phyloP scores from a whole-genome alignment of 495 filamentous ascomycete species.

The Podospora didyma region DNA sequence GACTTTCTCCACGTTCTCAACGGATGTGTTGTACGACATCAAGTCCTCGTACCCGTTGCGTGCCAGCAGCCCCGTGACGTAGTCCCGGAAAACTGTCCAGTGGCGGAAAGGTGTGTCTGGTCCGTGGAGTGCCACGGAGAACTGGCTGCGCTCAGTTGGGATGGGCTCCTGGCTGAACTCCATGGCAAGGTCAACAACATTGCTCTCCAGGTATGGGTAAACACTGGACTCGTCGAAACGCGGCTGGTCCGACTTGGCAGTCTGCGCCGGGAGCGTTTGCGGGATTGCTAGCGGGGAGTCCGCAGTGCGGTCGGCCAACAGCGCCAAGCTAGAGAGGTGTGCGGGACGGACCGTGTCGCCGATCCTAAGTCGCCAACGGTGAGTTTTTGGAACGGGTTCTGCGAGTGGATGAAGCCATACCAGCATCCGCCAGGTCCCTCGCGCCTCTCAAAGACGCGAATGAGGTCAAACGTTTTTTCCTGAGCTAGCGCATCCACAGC shows the following conservation, averaged over 20 bases:
- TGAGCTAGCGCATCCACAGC: constrained; percentile 53
- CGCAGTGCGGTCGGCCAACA: constrained; percentile 41
- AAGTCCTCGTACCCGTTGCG: constrained; percentile 32
- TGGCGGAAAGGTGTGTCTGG: constrained; percentile 31
- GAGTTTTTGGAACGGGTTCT: background rate
- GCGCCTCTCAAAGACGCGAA: constrained; percentile 57
- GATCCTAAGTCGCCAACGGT: constrained; percentile 29
- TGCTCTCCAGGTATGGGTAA: constrained; percentile 43
- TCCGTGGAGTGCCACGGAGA: constrained; percentile 29
- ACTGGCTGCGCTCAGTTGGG: constrained; percentile 22
- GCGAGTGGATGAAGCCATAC: constrained; percentile 25
- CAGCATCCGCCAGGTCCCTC: constrained; percentile 56
- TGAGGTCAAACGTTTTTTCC: constrained; percentile 51
- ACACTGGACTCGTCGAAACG: constrained; percentile 48
- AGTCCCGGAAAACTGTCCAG: constrained; percentile 32
- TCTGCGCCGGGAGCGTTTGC: constrained; percentile 39
- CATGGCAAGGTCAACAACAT: constrained; percentile 36
- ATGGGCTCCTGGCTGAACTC: constrained; percentile 39
- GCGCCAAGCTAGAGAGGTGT: constrained; percentile 35
- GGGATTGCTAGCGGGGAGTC: constrained; percentile 49
- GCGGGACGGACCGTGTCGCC: constrained; percentile 31
- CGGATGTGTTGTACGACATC: constrained; percentile 36
- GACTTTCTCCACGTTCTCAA: constrained; percentile 32
- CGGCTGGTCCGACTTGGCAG: constrained; percentile 37
- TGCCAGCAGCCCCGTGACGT: constrained; percentile 28